phyloP scores from a whole-genome alignment of 495 filamentous ascomycete species.

The Zalerion maritima region DNA sequence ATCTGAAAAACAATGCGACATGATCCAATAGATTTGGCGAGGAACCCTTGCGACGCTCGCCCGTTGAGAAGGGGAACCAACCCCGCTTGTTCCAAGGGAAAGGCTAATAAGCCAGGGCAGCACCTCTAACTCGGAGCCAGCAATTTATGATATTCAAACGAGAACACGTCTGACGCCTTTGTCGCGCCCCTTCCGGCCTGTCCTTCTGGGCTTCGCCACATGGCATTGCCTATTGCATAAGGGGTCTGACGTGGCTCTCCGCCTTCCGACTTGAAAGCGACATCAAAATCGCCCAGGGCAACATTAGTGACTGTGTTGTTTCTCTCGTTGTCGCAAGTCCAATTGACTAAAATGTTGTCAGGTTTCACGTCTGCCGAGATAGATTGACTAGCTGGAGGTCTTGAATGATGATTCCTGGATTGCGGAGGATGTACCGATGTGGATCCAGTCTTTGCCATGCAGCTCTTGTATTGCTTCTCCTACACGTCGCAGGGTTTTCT shows the following conservation, averaged over 20 bases:
- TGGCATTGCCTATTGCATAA: slow-evolving; percentile 18
- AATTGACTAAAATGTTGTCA: slow-evolving; percentile 21
- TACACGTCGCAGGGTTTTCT: slow-evolving; percentile 13
- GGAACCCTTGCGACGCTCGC: too few species aligned
- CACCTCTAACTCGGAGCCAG: too few species aligned
- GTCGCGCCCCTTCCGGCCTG: slow-evolving; percentile 15
- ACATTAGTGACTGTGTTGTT: slow-evolving; percentile 15
- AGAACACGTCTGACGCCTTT: slow-evolving; percentile 15
- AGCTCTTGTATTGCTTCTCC: slow-evolving; percentile 20
- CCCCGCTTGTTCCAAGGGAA: too few species aligned
- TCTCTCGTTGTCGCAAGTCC: slow-evolving; percentile 14
- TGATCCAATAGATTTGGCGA: too few species aligned
- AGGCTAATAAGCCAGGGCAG: too few species aligned
- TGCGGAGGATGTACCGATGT: slow-evolving; percentile 12
- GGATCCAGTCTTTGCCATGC: slow-evolving; percentile 15
- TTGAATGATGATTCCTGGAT: slow-evolving; percentile 6
- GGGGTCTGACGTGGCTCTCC: slow-evolving; percentile 12
- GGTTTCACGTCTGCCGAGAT: slow-evolving; percentile 21
- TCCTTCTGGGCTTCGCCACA: slow-evolving; percentile 22
- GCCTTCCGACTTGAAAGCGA: slow-evolving; percentile 16
- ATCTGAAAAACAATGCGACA: too few species aligned
- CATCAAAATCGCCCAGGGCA: slow-evolving; percentile 20
- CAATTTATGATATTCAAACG: too few species aligned
- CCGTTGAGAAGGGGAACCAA: too few species aligned
- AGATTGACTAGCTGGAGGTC: slow-evolving; percentile 10